Evolutionary conservation across 768 basidiomycete species (phyloP).

Genomic region (Agrocybe pediades): DNA sequence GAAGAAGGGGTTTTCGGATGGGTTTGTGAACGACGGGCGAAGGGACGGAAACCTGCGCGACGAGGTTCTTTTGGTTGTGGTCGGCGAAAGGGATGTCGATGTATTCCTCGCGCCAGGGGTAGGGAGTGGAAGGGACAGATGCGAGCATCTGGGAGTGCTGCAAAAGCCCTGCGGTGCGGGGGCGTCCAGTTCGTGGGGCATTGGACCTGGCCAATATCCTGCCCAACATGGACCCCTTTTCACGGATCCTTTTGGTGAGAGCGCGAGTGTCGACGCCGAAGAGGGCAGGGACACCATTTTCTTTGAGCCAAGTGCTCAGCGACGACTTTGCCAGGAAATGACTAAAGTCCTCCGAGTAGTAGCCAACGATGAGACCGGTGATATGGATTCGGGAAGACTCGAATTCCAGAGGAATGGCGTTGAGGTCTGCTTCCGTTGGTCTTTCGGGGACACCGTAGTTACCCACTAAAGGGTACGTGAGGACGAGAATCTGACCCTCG

Average conservation of each 20-base stretch:
- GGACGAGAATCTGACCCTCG: constrained; percentile 94
- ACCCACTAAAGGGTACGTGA: constrained; percentile 96
- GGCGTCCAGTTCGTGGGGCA: constrained; percentile 42
- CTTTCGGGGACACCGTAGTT: constrained; percentile 96
- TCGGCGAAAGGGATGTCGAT: constrained; percentile 82
- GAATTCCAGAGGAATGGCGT: constrained; percentile 73
- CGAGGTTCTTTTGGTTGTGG: constrained; percentile 88
- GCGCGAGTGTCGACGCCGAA: constrained; percentile 96
- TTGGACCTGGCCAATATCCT: constrained; percentile 71
- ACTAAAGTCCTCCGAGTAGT: constrained; percentile 92
- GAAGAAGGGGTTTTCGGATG: constrained; percentile 52
- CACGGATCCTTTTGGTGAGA: constrained; percentile 93
- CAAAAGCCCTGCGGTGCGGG: constrained; percentile 26
- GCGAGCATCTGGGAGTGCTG: constrained; percentile 32
- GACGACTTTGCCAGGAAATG: constrained; percentile 92
- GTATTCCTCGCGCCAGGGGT: constrained; percentile 83
- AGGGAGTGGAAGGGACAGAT: constrained; percentile 53
- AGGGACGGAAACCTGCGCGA: constrained; percentile 81
- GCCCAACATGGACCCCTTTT: constrained; percentile 92
- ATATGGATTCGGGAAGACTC: constrained; percentile 96
- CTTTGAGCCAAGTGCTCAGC: constrained; percentile 90
- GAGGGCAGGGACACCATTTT: constrained; percentile 91
- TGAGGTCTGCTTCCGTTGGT: constrained; percentile 39
- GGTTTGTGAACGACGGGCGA: constrained; percentile 72
- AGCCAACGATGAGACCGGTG: constrained; percentile 87